Conservation (phyloP, 2,329 filamentous ascomycete genomes). For the Falciphora oryzae region DNA sequence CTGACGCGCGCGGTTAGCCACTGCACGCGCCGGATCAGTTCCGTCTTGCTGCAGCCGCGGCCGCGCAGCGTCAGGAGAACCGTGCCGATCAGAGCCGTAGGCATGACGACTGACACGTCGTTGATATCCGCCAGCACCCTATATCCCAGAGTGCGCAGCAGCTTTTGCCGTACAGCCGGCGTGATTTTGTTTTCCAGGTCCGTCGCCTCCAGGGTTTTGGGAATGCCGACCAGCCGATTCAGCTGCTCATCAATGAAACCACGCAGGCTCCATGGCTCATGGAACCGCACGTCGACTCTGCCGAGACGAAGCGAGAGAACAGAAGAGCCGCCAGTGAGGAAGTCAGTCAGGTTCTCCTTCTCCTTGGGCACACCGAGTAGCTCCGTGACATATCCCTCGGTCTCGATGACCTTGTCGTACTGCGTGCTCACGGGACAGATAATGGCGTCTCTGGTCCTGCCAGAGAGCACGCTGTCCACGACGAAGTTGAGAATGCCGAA, state of each 20-base stretch:
- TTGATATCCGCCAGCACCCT: slow-evolving; percentile 93
- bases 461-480: slow-evolving; percentile 82
- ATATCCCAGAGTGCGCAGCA: slow-evolving; percentile 85
- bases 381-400: slow-evolving; percentile 93
- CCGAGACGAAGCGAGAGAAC: slow-evolving; percentile 85
- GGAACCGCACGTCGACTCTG: slow-evolving; percentile 90
- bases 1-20: slow-evolving; percentile 82
- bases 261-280: slow-evolving; percentile 89
- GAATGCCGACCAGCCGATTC: slow-evolving; percentile 46
- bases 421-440: slow-evolving; percentile 96
- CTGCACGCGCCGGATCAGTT: slow-evolving; percentile 79
- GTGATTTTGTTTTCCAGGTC: slow-evolving; percentile 42
- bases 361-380: slow-evolving; percentile 90
- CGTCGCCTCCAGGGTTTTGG: slow-evolving; percentile 33
- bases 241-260: slow-evolving; percentile 77
- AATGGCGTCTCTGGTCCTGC: slow-evolving; percentile 81
- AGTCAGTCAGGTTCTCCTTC: slow-evolving; percentile 87
- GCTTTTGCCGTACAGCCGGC: slow-evolving; percentile 56
- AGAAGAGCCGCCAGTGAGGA: slow-evolving; percentile 77
- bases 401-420: slow-evolving; percentile 98
- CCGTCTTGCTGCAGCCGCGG: slow-evolving; percentile 80
- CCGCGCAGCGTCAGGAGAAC: slow-evolving; percentile 87
- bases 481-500: slow-evolving; percentile 93
- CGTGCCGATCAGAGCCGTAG: slow-evolving; percentile 90
- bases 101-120: slow-evolving; percentile 94